Base-by-base conservation (phyloP, 1,284 basidiomycete genomes). In the Fomitiporia mediterranea region DNA sequence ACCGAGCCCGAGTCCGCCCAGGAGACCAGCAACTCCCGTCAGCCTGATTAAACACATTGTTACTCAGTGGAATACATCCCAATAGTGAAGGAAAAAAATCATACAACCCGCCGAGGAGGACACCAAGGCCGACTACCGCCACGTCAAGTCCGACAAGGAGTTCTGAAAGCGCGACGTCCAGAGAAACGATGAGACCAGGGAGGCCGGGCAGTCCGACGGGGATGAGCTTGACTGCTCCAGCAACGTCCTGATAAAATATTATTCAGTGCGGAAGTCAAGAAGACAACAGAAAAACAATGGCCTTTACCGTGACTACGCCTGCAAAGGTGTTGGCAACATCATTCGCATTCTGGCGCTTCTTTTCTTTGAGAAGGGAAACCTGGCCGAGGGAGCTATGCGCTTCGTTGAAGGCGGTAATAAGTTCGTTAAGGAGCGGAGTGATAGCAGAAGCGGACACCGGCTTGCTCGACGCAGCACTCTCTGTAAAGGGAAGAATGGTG, bases 1-100 rank as follows among this genome's bases (percentile, higher is more conserved):
- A 9, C 64, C 65, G 15, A 66, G 56, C 13, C 65, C 64, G 23
- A 67, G 62, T 25, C 53, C 52, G 21, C 51, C 47, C 2, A 68
- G 59, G 6, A 68, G 49, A 2, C 47, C 58, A 30, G 63, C 63
- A 32, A 68, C 64, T 48, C 65, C 58, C 11, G 57, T 56, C 19
- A 68, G 56, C 25, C 66, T 67, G 50, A 15, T 47, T n/a, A 23
- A 49, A 8, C 21, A 1, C 1, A 13, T 23, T 37, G 42, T 28
- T 27, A 13, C 15, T n/a, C 27, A 28, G 5, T 6, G 37, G 19
- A 17, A 11, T 30, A 34, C 2, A 23, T 5, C 11, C 3, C 9
- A n/a, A 11, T 8, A 54, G 23, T 7, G n/a, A 19, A 15, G 11
- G 6, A 27, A 30, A 15, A 15, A n/a, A 19, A 17, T 63, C 68